A percentile compares a stretch with the other conserved stretches of the same genome.
Conservation (phyloP, 305 asterid species). For the Fraxinus albicans region DNA sequence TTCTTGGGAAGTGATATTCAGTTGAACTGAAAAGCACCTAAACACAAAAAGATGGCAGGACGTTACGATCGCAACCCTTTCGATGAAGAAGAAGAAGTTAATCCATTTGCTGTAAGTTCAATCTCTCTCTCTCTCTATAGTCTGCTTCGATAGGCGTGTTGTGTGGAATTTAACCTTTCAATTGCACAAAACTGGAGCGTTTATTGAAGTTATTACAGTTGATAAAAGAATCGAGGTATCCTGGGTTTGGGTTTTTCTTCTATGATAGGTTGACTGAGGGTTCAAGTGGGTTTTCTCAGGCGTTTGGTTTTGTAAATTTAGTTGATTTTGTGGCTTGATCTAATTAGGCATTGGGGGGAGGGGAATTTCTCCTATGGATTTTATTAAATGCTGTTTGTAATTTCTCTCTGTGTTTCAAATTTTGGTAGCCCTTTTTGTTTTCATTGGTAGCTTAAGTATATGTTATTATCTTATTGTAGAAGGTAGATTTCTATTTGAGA, state of each 20-base stretch:
- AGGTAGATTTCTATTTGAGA: background rate
- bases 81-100: constrained; percentile 89
- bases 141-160: background rate
- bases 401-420: background rate
- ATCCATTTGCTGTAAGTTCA: constrained; percentile 83
- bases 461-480: background rate
- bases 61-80: constrained; percentile 91
- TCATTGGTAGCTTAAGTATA: background rate
- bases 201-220: constrained; percentile 14
- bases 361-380: background rate
- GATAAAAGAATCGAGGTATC: constrained; percentile 6
- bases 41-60: constrained; percentile 59
- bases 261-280: background rate
- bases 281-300: background rate
- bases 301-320: constrained; percentile 3
- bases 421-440: background rate
- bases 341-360: background rate
- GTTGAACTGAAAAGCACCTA: constrained; percentile 19
- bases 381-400: background rate
- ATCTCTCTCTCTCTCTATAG: background rate
- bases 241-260: constrained; percentile 8
- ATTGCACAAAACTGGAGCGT: background rate
- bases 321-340: constrained; percentile 29
- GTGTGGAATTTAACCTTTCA: background rate
- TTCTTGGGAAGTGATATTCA: background rate